Percentiles rank a stretch among this genome's conserved stretches.
These are phyloP conservation scores for Senna siamea DNA, from an alignment of 306 rosid genomes.

Conservation along the genomic window DNA sequence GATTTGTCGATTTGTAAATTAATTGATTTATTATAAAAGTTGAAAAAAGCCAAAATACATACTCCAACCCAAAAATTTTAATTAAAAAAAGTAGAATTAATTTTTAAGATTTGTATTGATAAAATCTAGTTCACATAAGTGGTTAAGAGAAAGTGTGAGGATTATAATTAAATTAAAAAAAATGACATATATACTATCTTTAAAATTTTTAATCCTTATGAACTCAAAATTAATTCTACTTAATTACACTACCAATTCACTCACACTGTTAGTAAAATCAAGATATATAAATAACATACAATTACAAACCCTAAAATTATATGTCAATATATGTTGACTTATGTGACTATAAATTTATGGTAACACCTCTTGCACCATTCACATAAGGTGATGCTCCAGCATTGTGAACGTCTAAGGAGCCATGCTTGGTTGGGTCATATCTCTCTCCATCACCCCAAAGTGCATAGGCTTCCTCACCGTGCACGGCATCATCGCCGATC, in stretches of 20 bases:
- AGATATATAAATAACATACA: neutral
- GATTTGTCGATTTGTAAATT: no score
- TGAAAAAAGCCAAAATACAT: no score
- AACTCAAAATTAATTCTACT: neutral
- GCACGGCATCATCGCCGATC: conserved; percentile 94
- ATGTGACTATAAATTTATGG: conserved; percentile 60
- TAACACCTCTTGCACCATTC: conserved; percentile 90
- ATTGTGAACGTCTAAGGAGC: conserved; percentile 38
- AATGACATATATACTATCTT: no score
- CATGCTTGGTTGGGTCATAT: conserved; percentile 83
- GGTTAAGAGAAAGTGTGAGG: no score
- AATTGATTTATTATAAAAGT: no score
- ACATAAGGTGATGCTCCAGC: conserved; percentile 65
- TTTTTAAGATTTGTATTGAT: no score
- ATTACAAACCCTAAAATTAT: neutral
- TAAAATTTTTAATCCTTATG: neutral
- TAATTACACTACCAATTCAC: neutral
- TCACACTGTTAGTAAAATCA: neutral
- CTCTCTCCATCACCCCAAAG: conserved; percentile 99
- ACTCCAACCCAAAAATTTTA: no score
- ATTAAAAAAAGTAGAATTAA: no score
- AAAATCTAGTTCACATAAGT: no score
- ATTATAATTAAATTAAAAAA: no score
- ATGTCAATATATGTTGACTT: neutral
- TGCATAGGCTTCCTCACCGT: conserved; percentile 96